These are phyloP conservation scores for Amyloporia xantha DNA, from an alignment of 768 basidiomycete genomes.

Conservation along the genomic window DNA sequence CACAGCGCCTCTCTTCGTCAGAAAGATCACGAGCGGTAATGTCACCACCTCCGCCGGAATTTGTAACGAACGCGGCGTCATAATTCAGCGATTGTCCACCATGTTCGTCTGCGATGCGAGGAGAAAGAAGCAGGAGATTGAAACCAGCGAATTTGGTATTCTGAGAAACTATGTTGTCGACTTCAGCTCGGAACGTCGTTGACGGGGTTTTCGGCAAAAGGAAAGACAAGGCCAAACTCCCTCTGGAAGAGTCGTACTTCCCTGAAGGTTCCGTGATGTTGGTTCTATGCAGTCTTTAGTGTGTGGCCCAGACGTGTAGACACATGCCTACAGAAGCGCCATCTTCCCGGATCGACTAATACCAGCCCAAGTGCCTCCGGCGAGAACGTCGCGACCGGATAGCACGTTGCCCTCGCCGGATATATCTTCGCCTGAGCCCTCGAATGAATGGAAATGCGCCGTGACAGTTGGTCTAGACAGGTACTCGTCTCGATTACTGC, in stretches of 20 bases:
- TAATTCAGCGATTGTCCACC: slow-evolving; percentile 33
- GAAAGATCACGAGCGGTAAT: slow-evolving; percentile 50
- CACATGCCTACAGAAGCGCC: slow-evolving; percentile 57
- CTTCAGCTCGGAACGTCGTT: slow-evolving; percentile 42
- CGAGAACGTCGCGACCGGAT: slow-evolving; percentile 67
- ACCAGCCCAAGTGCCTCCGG: slow-evolving; percentile 83
- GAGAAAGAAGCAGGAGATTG: slow-evolving; percentile 66
- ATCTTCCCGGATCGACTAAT: slow-evolving; percentile 57
- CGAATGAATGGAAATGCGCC: slow-evolving; percentile 67
- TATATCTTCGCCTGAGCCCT: slow-evolving; percentile 17
- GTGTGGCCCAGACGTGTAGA: slow-evolving; percentile 4
- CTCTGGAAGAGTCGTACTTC: slow-evolving; percentile 54
- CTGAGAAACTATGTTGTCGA: slow-evolving; percentile 37
- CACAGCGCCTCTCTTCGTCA: slow-evolving; percentile 39
- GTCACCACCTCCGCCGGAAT: slow-evolving; percentile 60
- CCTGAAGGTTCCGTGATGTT: slow-evolving; percentile 72
- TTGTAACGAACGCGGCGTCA: slow-evolving; percentile 56
- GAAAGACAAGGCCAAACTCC: slow-evolving; percentile 60
- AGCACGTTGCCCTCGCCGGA: slow-evolving; percentile 37
- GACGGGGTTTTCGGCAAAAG: slow-evolving; percentile 44
- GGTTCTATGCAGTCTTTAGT: slow-evolving; percentile 41
- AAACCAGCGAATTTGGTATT: slow-evolving; percentile 68
- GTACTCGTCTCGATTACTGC: slow-evolving; percentile 73
- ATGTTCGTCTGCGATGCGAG: slow-evolving; percentile 19
- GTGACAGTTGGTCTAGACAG: slow-evolving; percentile 57